Evolutionary conservation across 106 monocot species (phyloP).

Genomic region (Iris macrosiphon): DNA sequence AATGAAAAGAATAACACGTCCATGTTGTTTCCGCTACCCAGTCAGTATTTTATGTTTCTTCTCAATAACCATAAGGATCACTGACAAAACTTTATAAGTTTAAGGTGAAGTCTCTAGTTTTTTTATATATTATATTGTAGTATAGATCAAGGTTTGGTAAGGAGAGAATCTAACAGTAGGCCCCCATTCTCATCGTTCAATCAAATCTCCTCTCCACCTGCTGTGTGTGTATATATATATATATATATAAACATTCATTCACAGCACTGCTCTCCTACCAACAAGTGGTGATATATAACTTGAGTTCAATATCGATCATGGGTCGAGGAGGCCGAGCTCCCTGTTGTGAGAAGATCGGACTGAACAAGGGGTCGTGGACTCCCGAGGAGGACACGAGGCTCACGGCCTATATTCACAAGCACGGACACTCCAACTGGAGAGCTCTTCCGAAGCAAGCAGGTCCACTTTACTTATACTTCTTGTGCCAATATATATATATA

Average conservation of each 20-base stretch:
- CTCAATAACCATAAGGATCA: too few species aligned
- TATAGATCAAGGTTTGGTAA: slow-evolving; percentile 30
- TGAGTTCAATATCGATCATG: slow-evolving; percentile 13
- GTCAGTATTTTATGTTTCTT: too few species aligned
- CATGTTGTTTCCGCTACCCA: too few species aligned
- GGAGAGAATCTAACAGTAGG: slow-evolving; percentile 13
- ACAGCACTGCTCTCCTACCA: slow-evolving; percentile 1
- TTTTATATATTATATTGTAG: too few species aligned
- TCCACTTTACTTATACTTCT: background rate
- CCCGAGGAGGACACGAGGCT: slow-evolving; percentile 75
- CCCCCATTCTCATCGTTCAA: slow-evolving; percentile 4
- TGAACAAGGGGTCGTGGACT: slow-evolving; percentile 85
- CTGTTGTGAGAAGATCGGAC: slow-evolving; percentile 76
- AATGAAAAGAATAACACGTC: too few species aligned
- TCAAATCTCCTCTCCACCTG: slow-evolving; percentile 4
- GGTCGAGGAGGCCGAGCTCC: slow-evolving; percentile 73
- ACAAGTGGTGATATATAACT: background rate
- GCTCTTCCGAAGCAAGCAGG: slow-evolving; percentile 83
- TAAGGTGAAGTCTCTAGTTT: too few species aligned
- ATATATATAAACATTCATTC: slow-evolving; percentile 7
- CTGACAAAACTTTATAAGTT: too few species aligned
- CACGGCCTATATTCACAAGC: slow-evolving; percentile 48
- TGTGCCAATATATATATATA: background rate
- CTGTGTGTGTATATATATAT: too few species aligned
- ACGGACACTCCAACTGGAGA: slow-evolving; percentile 74